Percentiles rank a stretch among this genome's conserved stretches.
These are phyloP conservation scores for Fonsecaea erecta DNA, from an alignment of 2,329 filamentous ascomycete species.

Conservation along the genomic window DNA sequence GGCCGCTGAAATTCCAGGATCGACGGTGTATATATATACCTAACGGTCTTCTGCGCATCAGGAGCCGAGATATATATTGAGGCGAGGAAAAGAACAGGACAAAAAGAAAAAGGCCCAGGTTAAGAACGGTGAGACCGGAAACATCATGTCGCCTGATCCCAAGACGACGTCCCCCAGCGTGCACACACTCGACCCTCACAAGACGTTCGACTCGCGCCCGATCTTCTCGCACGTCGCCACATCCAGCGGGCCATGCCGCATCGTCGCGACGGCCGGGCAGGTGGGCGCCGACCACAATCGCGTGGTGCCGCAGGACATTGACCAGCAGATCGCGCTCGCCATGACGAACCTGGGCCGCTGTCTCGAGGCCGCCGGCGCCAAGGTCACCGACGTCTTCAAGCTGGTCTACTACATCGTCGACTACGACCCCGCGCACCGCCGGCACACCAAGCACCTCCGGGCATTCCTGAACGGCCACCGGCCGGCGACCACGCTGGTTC, in stretches of 20 bases:
- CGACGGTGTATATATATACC: neutral
- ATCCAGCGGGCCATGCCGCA: conserved; percentile 22
- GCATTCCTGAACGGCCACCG: conserved; percentile 48
- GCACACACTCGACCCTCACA: conserved; percentile 26
- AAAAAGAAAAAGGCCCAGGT: neutral
- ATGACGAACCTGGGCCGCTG: conserved; percentile 47
- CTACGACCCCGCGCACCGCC: conserved; percentile 46
- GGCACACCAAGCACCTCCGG: conserved; percentile 47
- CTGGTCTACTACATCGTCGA: conserved; percentile 52
- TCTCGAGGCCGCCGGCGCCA: conserved; percentile 45
- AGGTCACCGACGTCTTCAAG: conserved; percentile 48
- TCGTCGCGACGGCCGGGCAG: conserved; percentile 42
- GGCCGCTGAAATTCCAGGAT: conserved; percentile 4
- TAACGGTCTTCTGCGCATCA: neutral
- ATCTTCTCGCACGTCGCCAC: conserved; percentile 29
- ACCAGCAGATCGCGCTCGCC: conserved; percentile 50
- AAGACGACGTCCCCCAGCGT: conserved; percentile 21
- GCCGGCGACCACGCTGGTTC: conserved; percentile 51
- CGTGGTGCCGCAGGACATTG: conserved; percentile 45
- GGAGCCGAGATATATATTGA: neutral
- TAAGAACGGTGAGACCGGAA: neutral
- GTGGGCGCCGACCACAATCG: conserved; percentile 43
- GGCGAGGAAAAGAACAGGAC: neutral
- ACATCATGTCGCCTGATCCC: conserved; percentile 19
- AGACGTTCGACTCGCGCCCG: conserved; percentile 24